Percentiles rank a stretch among this genome's conserved stretches.
Evolutionary conservation across 345 rosid species (phyloP).

Genomic region (Odontarrhena argentea): DNA sequence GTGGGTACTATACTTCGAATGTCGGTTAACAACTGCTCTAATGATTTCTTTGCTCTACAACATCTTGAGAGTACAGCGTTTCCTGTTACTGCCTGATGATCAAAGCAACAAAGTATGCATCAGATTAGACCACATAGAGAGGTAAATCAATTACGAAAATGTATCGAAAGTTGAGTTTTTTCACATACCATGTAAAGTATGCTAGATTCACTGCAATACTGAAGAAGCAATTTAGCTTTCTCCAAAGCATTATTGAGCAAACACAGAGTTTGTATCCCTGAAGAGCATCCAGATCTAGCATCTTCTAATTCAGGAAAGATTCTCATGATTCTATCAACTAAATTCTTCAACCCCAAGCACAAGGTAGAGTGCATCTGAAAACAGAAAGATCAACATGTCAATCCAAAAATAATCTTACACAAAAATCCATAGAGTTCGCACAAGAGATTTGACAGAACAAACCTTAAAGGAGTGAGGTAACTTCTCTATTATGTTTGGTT

Average conservation of each 20-base stretch:
- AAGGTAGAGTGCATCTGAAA: constrained; percentile 77
- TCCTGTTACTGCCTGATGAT: constrained; percentile 72
- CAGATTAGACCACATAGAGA: too few relatives aligned
- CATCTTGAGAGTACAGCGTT: constrained; percentile 54
- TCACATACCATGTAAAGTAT: constrained; percentile 81
- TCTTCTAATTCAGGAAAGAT: constrained; percentile 70
- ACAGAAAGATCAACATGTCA: constrained; percentile 14
- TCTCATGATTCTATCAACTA: constrained; percentile 50
- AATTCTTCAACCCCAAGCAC: constrained; percentile 61
- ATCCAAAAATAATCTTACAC: background rate
- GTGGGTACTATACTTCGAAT: constrained; percentile 73
- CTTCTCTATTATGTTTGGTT: constrained; percentile 20
- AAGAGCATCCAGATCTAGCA: constrained; percentile 69
- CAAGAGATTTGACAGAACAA: constrained; percentile 33
- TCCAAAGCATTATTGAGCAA: constrained; percentile 52
- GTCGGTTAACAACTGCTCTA: constrained; percentile 60
- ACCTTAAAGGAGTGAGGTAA: constrained; percentile 45
- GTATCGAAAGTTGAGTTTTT: background rate
- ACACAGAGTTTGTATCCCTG: constrained; percentile 66
- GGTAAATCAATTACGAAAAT: too few relatives aligned
- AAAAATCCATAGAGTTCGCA: background rate
- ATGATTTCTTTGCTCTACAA: constrained; percentile 46
- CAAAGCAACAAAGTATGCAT: constrained; percentile 14
- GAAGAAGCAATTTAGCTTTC: constrained; percentile 65
- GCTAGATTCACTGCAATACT: constrained; percentile 70